Base-by-base conservation (phyloP, 192 early-diverging fungal genomes). In the Glomus cerebriforme region DNA sequence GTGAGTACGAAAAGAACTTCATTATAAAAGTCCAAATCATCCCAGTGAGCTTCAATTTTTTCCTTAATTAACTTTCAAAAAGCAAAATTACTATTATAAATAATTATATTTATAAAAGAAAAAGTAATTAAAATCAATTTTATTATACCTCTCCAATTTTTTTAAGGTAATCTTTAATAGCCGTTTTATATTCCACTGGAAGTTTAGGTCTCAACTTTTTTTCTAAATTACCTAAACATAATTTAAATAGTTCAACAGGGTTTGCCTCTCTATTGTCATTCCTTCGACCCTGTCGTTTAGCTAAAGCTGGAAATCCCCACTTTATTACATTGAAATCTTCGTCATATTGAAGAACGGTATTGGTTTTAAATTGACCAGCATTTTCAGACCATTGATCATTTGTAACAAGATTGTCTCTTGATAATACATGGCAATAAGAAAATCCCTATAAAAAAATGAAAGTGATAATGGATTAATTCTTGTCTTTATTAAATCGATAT, bases 121-220 rank as follows among this genome's bases (percentile, higher is more conserved):
- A 49, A 49, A 22, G 2, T 43, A 12, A 10, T 2, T 7, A 22
- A 49, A 54, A 5, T 19, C 4, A 19, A 19, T 54, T 31, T 59
- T 24, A 24, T 32, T 45, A 43, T 73, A 73, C 47, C 6, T 54
- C 10, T 60, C 73, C 59, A 15, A 62, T 59, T 32, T 75, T 1
- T 13, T 9, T 7, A 35, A 75, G 58, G n/a, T 60, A 75, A 60
- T 75, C 59, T 5, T 17, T 13, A 24, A 75, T 75, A 15, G 31
- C 73, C 3, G 9, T 59, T 37, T 75, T 24, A 75, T 32, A 75
- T 19, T 37, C 17, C 2, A 24, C 17, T 3, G 59, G 58, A 27
- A 75, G 32, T 60, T 75, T 75, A 32, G 73, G 31, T 37, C 35
- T 75, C 26, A 60, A 19, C 15, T 59, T 3, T n/a, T 75, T 35